Percentiles rank a stretch among this genome's conserved stretches.
Conservation (phyloP, 148 eudicot genomes). For the Selenicereus undatus region DNA sequence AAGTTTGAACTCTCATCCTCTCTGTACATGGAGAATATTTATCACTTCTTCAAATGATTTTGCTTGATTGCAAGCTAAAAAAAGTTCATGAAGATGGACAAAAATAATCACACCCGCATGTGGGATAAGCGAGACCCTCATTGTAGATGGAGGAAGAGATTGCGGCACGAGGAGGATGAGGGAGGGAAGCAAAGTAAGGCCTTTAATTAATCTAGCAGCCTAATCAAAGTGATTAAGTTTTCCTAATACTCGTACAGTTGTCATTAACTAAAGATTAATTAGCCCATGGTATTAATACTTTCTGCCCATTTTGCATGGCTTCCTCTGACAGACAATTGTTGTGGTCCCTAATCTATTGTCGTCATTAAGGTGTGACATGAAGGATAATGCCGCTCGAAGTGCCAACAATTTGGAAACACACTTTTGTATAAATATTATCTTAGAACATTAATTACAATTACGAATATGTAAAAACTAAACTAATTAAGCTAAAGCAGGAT, state of each 20-base stretch:
- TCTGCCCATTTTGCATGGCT: background rate
- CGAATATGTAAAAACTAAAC: slow-evolving; percentile 22
- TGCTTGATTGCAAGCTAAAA: background rate
- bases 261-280: slow-evolving; percentile 2
- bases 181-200: background rate
- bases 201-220: background rate
- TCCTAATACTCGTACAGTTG: slow-evolving; percentile 19
- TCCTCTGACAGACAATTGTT: background rate
- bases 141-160: slow-evolving; percentile 17
- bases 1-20: no score
- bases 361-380: slow-evolving; percentile 31
- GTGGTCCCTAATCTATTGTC: slow-evolving; percentile 57
- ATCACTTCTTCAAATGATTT: background rate
- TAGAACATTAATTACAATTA: slow-evolving; percentile 19
- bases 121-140: slow-evolving; percentile 17
- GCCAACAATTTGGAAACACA: slow-evolving; percentile 35
- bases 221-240: background rate
- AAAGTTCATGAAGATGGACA: slow-evolving; percentile 17
- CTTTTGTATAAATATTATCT: slow-evolving; percentile 11
- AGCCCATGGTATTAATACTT: slow-evolving; percentile 24
- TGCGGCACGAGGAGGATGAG: slow-evolving; percentile 21
- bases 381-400: slow-evolving; percentile 32
- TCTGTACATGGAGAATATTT: no score
- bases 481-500: slow-evolving; percentile 30
- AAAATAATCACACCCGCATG: slow-evolving; percentile 22